Evolutionary conservation across 169 alveolate species (phyloP).

Genomic region (Eimeria sp.): DNA sequence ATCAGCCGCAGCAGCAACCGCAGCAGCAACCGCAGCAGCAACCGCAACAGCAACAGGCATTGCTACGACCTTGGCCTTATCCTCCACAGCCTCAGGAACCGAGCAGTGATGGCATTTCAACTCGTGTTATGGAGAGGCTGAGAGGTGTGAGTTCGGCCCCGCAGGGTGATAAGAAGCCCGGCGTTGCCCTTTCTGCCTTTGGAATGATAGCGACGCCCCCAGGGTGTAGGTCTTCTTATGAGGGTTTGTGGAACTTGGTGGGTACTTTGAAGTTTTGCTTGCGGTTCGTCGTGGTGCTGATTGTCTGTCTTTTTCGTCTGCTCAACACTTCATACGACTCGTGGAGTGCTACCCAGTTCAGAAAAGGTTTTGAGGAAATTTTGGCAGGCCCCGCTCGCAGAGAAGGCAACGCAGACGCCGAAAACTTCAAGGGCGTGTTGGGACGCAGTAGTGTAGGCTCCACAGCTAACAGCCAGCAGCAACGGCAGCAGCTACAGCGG

Average conservation of each 20-base stretch:
- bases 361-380: not conserved
- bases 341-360: constrained; percentile 70
- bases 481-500: not conserved
- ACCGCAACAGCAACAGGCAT: constrained; percentile 21
- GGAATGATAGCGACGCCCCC: not conserved
- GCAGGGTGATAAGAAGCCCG: not conserved
- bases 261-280: constrained; percentile 7
- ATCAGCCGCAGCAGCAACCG: constrained; percentile 1
- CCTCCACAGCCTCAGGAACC: constrained; percentile 35
- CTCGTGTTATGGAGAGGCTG: not conserved
- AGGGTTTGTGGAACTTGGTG: not conserved
- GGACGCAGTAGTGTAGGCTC: not conserved
- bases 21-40: constrained; percentile 17
- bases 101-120: not conserved
- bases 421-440: not conserved
- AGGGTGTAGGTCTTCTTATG: not conserved
- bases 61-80: constrained; percentile 18
- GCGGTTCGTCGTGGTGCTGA: constrained; percentile 48
- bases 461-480: constrained; percentile 4
- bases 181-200: constrained; percentile 15
- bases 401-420: not conserved
- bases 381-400: constrained; percentile 34
- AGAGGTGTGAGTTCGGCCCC: not conserved
- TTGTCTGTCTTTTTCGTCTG: constrained; percentile 61
- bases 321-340: constrained; percentile 73